Percentiles rank a stretch among this genome's conserved stretches.
Evolutionary conservation across 164 flowering plant species (phyloP).

Genomic region (Platanus orientalis): DNA sequence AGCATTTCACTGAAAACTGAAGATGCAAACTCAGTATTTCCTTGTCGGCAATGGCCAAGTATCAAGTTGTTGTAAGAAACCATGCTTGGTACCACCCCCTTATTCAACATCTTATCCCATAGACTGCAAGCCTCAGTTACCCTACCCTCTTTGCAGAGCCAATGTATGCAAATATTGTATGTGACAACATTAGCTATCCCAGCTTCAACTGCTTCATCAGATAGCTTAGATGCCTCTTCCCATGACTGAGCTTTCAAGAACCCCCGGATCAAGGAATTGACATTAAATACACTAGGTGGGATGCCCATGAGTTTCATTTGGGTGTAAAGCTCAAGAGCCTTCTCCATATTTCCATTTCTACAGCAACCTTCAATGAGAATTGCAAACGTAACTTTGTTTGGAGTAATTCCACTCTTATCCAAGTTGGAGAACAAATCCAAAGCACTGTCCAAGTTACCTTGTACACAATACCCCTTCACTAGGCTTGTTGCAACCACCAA

Average conservation of each 20-base stretch:
- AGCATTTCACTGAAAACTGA: conserved; percentile 38
- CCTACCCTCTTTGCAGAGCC: conserved; percentile 46
- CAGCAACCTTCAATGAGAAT: conserved; percentile 67
- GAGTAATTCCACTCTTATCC: conserved; percentile 42
- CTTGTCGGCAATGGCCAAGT: conserved; percentile 46
- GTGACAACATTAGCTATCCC: conserved; percentile 50
- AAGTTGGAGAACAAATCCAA: conserved; percentile 45
- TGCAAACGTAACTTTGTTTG: conserved; percentile 50
- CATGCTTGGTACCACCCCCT: conserved; percentile 41
- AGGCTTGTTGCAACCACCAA: conserved; percentile 59
- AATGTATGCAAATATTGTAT: conserved; percentile 41
- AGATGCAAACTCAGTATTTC: conserved; percentile 48
- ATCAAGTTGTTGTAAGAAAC: conserved; percentile 67
- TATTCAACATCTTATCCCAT: conserved; percentile 51
- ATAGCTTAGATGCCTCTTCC: conserved; percentile 40
- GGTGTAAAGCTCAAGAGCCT: conserved; percentile 48
- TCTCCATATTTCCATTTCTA: conserved; percentile 41
- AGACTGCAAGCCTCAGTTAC: conserved; percentile 42
- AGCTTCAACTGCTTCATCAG: conserved; percentile 58
- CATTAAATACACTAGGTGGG: conserved; percentile 33
- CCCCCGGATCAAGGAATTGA: conserved; percentile 49
- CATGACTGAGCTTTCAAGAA: conserved; percentile 27
- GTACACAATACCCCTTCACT: conserved; percentile 58
- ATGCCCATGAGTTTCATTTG: conserved; percentile 53
- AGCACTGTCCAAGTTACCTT: conserved; percentile 45